Percentiles rank a stretch among this genome's conserved stretches.
These are phyloP conservation scores for Phaeotremella fagi DNA, from an alignment of 768 basidiomycete species.

Conservation along the genomic window DNA sequence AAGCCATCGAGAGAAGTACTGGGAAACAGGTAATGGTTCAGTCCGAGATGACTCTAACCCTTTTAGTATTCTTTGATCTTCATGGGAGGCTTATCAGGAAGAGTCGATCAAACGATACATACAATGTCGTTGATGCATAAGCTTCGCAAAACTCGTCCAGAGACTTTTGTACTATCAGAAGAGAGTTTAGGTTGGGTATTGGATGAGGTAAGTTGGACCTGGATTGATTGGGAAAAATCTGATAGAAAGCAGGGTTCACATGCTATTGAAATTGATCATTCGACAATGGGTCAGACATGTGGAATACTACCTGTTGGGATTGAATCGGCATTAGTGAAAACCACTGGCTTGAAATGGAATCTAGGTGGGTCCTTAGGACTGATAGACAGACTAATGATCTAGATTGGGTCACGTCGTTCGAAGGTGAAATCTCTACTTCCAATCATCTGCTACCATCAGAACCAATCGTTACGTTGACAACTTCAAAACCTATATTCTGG, in stretches of 20 bases:
- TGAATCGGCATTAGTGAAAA: slow-evolving; percentile 69
- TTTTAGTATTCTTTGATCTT: slow-evolving; percentile 62
- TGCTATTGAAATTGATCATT: slow-evolving; percentile 67
- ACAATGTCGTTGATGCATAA: slow-evolving; percentile 80
- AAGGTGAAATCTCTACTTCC: slow-evolving; percentile 82
- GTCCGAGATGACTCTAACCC: background rate
- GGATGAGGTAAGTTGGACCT: slow-evolving; percentile 57
- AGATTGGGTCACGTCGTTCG: slow-evolving; percentile 67
- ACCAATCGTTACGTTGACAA: slow-evolving; percentile 64
- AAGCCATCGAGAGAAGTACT: slow-evolving; percentile 56
- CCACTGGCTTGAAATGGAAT: slow-evolving; percentile 84
- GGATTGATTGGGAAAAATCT: background rate
- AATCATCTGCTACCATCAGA: slow-evolving; percentile 77
- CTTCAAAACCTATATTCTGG: slow-evolving; percentile 85
- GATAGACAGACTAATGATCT: slow-evolving; percentile 37
- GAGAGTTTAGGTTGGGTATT: slow-evolving; percentile 90
- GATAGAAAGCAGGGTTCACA: slow-evolving; percentile 70
- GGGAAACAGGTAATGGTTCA: slow-evolving; percentile 50
- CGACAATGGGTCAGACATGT: slow-evolving; percentile 75
- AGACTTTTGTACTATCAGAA: slow-evolving; percentile 75
- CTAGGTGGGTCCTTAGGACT: slow-evolving; percentile 55
- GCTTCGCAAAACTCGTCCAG: slow-evolving; percentile 58
- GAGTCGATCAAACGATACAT: slow-evolving; percentile 91
- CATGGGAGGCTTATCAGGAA: slow-evolving; percentile 81
- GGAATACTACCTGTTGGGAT: slow-evolving; percentile 91